A percentile compares a stretch with the other conserved stretches of the same genome.
Evolutionary conservation across 306 rosid species (phyloP).

Genomic region (Vicia villosa): DNA sequence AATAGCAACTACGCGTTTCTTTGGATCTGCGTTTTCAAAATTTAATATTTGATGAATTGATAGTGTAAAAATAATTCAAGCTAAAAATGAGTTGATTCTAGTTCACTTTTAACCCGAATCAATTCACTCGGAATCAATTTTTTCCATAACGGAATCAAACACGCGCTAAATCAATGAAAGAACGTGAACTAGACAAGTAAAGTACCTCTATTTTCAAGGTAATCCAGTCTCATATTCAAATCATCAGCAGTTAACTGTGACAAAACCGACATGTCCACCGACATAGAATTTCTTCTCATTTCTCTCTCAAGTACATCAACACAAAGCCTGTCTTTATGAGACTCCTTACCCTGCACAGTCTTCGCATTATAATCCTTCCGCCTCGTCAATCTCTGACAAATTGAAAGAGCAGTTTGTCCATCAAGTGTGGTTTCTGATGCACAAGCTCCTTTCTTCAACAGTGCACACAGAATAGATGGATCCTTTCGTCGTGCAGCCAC

Average conservation of each 20-base stretch:
- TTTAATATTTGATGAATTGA: neutral
- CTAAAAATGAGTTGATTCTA: neutral
- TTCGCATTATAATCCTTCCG: conserved; percentile 66
- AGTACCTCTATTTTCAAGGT: conserved; percentile 86
- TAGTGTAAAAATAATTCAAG: neutral
- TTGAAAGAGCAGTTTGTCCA: conserved; percentile 82
- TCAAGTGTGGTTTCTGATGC: conserved; percentile 63
- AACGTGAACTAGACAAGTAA: conserved; percentile 20
- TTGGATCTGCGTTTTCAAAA: neutral
- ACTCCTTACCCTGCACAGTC: conserved; percentile 55
- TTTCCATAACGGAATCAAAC: too few species aligned
- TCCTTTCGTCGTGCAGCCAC: conserved; percentile 90
- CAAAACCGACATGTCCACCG: conserved; percentile 45
- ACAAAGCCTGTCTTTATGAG: conserved; percentile 85
- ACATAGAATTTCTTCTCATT: conserved; percentile 65
- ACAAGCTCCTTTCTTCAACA: conserved; percentile 67
- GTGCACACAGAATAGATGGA: conserved; percentile 69
- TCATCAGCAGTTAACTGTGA: conserved; percentile 60
- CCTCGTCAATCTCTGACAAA: conserved; percentile 84
- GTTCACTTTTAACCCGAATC: neutral
- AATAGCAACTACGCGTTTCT: neutral
- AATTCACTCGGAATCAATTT: neutral
- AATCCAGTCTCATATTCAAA: conserved; percentile 62
- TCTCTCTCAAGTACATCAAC: conserved; percentile 83
- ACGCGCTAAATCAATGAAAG: conserved; percentile 3